Base-by-base conservation (phyloP, 2,329 filamentous ascomycete species). In the Fusarium oxysporum region DNA sequence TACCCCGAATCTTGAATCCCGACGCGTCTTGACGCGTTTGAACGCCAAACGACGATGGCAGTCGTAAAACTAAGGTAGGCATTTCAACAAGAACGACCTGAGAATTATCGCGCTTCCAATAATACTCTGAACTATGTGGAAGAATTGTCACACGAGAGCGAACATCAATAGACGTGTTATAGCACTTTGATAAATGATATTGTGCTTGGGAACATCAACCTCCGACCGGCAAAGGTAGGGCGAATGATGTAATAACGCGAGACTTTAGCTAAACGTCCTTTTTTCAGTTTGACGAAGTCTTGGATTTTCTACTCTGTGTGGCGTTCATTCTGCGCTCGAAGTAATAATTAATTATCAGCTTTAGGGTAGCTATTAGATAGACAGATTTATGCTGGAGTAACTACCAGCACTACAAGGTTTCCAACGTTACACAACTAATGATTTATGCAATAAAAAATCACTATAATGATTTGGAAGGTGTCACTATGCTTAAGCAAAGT, bases 71-170 rank as follows among this genome's bases (percentile, higher is more conserved):
- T 25, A 25, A 25, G 25, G 25, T 25, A 25, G 25, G 8, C 5
- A 7, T 47, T 21, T 28, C 2, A 3, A 28, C 1, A 19, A 44
- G 4, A 23, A 17, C 13, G 14, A n/a, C n/a, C 14, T 9, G 13
- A 2, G 13, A 17, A 25, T 25, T 8, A 25, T 25, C 17, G 9
- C 13, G 13, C 13, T n/a, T 48, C 4, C 10, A 8, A 30, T 11
- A 16, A 11, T 11, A 14, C 1, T n/a, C 19, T 8, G 4, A 16
- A 4, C 6, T n/a, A 7, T 30, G 2, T 11, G 1, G 1, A 5
- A 5, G 8, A 19, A 10, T 28, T 19, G 5, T 5, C 5, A 21
- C 6, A 43, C 6, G 9, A 17, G 5, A 28, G 11, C 23, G 4
- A 4, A 44, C 4, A 0, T 25, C 8, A 2, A 44, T 8, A 12